Evolutionary conservation across 2,329 filamentous ascomycete genomes (phyloP).

Genomic region (Sordariomycetes sp.): DNA sequence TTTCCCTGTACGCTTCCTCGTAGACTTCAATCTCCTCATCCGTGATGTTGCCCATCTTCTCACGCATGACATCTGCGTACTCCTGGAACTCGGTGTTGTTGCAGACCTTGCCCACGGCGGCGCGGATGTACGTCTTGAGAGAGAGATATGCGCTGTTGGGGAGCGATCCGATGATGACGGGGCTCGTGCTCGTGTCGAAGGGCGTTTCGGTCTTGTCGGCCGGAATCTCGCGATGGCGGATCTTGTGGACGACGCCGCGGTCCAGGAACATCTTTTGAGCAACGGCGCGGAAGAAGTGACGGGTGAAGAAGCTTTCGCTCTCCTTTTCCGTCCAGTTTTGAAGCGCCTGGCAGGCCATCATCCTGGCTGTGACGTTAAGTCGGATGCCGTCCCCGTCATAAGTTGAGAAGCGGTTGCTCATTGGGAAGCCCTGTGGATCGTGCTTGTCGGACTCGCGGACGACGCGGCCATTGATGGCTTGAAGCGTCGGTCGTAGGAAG

Average conservation of each 20-base stretch:
- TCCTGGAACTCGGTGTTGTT: slow-evolving; percentile 46
- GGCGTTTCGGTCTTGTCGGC: slow-evolving; percentile 19
- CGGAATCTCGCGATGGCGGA: slow-evolving; percentile 28
- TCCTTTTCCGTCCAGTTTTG: slow-evolving; percentile 80
- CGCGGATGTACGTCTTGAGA: slow-evolving; percentile 69
- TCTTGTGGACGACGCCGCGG: slow-evolving; percentile 60
- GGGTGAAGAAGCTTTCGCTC: slow-evolving; percentile 79
- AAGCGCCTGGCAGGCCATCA: slow-evolving; percentile 97
- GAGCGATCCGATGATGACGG: slow-evolving; percentile 80
- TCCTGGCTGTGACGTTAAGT: slow-evolving; percentile 90
- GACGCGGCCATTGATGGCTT: slow-evolving; percentile 61
- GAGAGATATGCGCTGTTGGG: slow-evolving; percentile 70
- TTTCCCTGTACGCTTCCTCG: slow-evolving; percentile 49
- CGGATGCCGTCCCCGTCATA: slow-evolving; percentile 58
- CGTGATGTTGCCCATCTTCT: slow-evolving; percentile 58
- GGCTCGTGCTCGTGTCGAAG: slow-evolving; percentile 55
- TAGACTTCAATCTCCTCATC: slow-evolving; percentile 71
- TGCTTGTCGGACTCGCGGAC: slow-evolving; percentile 58
- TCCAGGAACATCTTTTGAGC: slow-evolving; percentile 91
- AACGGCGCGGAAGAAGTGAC: slow-evolving; percentile 87
- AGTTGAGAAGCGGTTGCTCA: slow-evolving; percentile 63
- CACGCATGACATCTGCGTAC: slow-evolving; percentile 50
- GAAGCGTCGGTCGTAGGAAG: slow-evolving; percentile 58
- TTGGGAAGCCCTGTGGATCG: slow-evolving; percentile 89
- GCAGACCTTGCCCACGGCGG: slow-evolving; percentile 68